Percentiles rank a stretch among this genome's conserved stretches.
Conservation (phyloP, 345 rosid genomes). For the Excoecaria cochinchinensis region DNA sequence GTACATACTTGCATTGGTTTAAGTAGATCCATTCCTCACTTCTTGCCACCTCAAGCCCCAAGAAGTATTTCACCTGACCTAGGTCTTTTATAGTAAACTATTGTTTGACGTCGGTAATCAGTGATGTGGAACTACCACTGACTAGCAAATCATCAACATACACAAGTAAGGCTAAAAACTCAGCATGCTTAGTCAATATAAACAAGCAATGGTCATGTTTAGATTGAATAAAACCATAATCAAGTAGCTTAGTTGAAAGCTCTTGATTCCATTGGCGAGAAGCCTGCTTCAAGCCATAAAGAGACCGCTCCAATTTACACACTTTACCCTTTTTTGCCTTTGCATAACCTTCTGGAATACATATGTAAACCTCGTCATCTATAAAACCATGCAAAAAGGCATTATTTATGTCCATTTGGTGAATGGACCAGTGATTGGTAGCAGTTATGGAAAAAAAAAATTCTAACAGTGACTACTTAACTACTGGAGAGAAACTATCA, state of each 20-base stretch:
- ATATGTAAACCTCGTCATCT: not conserved
- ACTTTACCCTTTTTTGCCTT: not conserved
- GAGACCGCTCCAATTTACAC: not conserved
- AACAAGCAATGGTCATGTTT: not conserved
- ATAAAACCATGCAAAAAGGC: not conserved
- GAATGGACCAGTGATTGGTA: not conserved
- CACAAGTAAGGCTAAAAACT: no score
- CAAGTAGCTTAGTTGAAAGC: no score
- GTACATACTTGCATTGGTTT: no score
- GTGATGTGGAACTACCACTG: not conserved
- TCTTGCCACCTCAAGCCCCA: no score
- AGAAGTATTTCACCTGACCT: not conserved
- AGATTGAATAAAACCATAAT: not conserved
- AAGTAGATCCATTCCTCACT: no score
- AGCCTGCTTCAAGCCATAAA: not conserved
- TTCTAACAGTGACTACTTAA: not conserved
- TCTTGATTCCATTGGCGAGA: no score
- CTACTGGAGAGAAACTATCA: not conserved
- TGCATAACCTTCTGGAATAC: not conserved
- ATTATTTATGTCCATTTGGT: not conserved
- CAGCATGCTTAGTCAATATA: not conserved
- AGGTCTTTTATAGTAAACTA: not conserved
- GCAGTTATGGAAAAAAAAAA: not conserved
- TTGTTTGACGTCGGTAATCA: no score
- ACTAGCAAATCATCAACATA: not conserved